Evolutionary conservation across 2,329 filamentous ascomycete species (phyloP).

Genomic region (Aspergillus hiratsukae): DNA sequence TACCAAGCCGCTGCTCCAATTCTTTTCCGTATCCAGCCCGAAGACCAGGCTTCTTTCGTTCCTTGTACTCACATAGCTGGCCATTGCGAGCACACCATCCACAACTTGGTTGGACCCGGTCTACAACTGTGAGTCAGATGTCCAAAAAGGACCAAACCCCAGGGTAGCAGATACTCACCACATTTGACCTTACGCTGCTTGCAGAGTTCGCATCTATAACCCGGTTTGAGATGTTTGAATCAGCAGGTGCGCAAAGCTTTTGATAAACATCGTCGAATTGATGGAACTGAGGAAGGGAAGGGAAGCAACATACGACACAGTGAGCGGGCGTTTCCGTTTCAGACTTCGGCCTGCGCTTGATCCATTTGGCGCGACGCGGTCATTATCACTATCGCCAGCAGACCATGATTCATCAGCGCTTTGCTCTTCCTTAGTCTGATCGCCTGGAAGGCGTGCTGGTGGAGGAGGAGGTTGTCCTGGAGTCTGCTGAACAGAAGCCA

Average conservation of each 20-base stretch:
- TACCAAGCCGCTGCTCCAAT: conserved; percentile 62
- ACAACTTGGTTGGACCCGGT: conserved; percentile 58
- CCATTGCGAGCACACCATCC: conserved; percentile 67
- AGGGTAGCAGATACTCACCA: conserved; percentile 27
- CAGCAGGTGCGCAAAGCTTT: neutral
- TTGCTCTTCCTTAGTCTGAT: conserved; percentile 27
- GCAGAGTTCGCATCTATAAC: conserved; percentile 39
- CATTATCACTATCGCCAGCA: conserved; percentile 32
- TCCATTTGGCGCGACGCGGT: conserved; percentile 24
- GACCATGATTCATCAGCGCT: conserved; percentile 34
- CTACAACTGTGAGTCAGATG: conserved; percentile 16
- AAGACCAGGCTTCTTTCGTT: conserved; percentile 65
- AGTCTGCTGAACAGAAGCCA: conserved; percentile 19
- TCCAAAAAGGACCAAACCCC: neutral
- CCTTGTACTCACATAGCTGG: conserved; percentile 63
- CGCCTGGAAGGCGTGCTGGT: conserved; percentile 16
- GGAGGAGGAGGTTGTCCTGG: conserved; percentile 4
- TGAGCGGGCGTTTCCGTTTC: conserved; percentile 37
- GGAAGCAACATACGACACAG: conserved; percentile 31
- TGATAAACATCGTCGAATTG: neutral
- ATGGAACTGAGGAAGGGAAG: neutral
- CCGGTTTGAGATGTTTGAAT: neutral
- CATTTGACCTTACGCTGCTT: conserved; percentile 45
- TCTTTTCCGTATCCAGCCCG: conserved; percentile 66
- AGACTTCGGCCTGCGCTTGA: conserved; percentile 22